These are phyloP conservation scores for Talaromyces funiculosus DNA, from an alignment of 2,329 filamentous ascomycete genomes.

Conservation along the genomic window DNA sequence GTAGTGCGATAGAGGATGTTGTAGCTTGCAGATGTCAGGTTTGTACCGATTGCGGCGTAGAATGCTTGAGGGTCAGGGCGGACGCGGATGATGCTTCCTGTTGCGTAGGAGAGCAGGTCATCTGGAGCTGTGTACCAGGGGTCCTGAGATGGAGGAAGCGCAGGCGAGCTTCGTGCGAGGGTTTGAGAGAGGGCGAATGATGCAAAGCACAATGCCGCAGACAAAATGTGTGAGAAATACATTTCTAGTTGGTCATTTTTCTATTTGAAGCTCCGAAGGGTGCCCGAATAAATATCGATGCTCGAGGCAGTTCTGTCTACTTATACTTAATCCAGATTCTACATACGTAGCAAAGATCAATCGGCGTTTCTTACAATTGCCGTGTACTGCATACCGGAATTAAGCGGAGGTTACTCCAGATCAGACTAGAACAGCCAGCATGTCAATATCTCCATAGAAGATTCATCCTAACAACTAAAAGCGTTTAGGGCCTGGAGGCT, in stretches of 20 bases:
- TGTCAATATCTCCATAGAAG: background rate
- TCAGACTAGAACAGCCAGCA: background rate
- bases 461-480: background rate
- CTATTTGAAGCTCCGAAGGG: background rate
- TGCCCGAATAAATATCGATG: background rate
- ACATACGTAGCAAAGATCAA: background rate
- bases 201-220: background rate
- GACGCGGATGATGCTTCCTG: slow-evolving; percentile 4
- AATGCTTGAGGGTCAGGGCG: background rate
- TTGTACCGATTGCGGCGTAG: slow-evolving; percentile 1
- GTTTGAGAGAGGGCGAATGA: background rate
- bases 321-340: background rate
- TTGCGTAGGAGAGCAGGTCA: background rate
- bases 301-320: no score
- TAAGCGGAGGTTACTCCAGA: background rate
- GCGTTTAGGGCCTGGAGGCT: background rate
- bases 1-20: slow-evolving; percentile 12
- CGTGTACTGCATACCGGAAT: background rate
- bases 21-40: slow-evolving; percentile 6
- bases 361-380: background rate
- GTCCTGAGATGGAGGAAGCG: slow-evolving; percentile 3
- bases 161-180: background rate
- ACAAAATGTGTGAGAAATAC: background rate
- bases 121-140: slow-evolving; percentile 12
- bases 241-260: background rate